These are phyloP conservation scores for Xanthoconium separans DNA, from an alignment of 1,284 basidiomycete species.

Conservation along the genomic window DNA sequence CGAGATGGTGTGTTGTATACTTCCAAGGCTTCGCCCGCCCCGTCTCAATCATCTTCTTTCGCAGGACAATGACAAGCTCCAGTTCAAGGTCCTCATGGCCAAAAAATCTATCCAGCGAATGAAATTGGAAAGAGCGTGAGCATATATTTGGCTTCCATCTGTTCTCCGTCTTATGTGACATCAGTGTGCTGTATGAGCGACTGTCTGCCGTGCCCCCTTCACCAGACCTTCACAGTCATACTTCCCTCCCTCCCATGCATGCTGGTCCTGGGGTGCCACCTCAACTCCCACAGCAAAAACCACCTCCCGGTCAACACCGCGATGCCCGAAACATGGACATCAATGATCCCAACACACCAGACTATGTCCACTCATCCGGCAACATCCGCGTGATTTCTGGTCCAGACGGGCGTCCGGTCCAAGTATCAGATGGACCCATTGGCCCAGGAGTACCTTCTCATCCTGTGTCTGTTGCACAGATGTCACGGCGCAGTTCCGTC, in stretches of 20 bases:
- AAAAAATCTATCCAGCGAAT: slow-evolving; percentile 87
- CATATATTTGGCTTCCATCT: slow-evolving; percentile 30
- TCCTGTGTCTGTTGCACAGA: slow-evolving; percentile 31
- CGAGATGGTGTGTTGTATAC: slow-evolving; percentile 60
- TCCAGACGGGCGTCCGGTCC: slow-evolving; percentile 47
- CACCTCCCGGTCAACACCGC: slow-evolving; percentile 36
- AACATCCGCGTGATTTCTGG: slow-evolving; percentile 43
- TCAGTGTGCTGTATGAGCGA: slow-evolving; percentile 76
- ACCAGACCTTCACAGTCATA: slow-evolving; percentile 45
- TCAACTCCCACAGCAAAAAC: slow-evolving; percentile 36
- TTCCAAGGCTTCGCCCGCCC: not conserved
- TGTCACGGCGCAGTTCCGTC: slow-evolving; percentile 37
- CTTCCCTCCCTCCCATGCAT: slow-evolving; percentile 38
- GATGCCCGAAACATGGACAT: slow-evolving; percentile 42
- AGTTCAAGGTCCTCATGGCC: slow-evolving; percentile 77
- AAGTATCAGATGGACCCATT: slow-evolving; percentile 44
- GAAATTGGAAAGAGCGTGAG: slow-evolving; percentile 87
- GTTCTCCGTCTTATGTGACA: slow-evolving; percentile 26
- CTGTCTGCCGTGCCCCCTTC: slow-evolving; percentile 59
- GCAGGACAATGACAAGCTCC: slow-evolving; percentile 86
- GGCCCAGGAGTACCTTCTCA: slow-evolving; percentile 44
- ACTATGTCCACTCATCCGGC: slow-evolving; percentile 47
- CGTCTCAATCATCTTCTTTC: slow-evolving; percentile 3
- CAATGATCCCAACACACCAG: slow-evolving; percentile 43
- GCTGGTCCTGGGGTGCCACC: slow-evolving; percentile 35